A percentile compares a stretch with the other conserved stretches of the same genome.
phyloP scores from a whole-genome alignment of 768 basidiomycete species.

The Grammothele lineata region DNA sequence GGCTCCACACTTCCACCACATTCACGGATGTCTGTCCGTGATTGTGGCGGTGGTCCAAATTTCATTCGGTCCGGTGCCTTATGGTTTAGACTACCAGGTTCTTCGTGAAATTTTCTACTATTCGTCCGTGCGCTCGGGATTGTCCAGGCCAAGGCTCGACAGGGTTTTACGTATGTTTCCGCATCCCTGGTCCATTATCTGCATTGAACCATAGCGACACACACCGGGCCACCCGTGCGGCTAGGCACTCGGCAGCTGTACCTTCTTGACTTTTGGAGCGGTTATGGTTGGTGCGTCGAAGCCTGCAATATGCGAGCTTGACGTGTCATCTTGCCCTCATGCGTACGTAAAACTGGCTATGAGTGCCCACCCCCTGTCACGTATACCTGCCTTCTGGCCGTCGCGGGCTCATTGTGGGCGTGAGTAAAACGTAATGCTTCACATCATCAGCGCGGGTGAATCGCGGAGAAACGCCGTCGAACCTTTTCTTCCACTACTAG shows the following conservation, averaged over 20 bases:
- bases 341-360: conserved; percentile 13
- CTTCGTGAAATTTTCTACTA: conserved; percentile 1
- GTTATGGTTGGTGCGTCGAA: conserved; percentile 7
- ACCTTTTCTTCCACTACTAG: not conserved
- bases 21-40: not conserved
- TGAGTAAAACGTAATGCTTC: conserved; percentile 1
- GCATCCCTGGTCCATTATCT: too few relatives aligned
- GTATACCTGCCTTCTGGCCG: conserved; percentile 1
- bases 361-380: not conserved
- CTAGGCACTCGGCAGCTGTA: conserved; percentile 7
- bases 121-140: not conserved
- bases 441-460: conserved; percentile 5
- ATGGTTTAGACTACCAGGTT: not conserved
- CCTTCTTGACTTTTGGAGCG: conserved; percentile 14
- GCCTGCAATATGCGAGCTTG: conserved; percentile 7
- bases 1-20: too few relatives aligned
- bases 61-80: not conserved
- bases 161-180: too few relatives aligned
- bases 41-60: not conserved
- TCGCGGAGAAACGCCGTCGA: conserved; percentile 7
- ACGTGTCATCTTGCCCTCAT: conserved; percentile 12
- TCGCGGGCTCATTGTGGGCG: conserved; percentile 7
- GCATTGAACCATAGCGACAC: too few relatives aligned
- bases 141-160: too few relatives aligned
- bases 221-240: too few relatives aligned